Conservation (phyloP, 129 eudicot genomes). For the Tagetes erecta region DNA sequence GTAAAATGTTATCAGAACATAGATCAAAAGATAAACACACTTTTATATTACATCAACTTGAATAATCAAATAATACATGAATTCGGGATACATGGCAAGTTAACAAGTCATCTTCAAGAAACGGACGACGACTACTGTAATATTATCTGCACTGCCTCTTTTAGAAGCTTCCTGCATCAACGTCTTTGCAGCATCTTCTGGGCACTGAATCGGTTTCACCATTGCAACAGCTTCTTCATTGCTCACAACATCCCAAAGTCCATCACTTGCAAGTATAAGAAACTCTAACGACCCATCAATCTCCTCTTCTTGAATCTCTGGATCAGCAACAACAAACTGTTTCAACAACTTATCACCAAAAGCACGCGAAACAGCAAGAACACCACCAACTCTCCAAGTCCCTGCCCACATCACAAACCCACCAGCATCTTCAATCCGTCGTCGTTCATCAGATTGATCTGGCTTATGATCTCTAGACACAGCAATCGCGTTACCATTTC, state of each 20-base stretch:
- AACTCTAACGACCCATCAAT: conserved; percentile 82
- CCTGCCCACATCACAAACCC: conserved; percentile 99
- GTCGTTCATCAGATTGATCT: conserved; percentile 85
- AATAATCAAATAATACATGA: conserved; percentile 21
- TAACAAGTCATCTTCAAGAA: conserved; percentile 36
- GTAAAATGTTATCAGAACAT: not conserved
- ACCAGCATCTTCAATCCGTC: conserved; percentile 87
- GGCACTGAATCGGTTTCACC: conserved; percentile 63
- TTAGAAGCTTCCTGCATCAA: conserved; percentile 84
- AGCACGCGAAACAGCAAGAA: conserved; percentile 99
- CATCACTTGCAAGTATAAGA: conserved; percentile 92
- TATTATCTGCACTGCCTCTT: conserved; percentile 89
- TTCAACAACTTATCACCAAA: conserved; percentile 91
- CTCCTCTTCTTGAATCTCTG: conserved; percentile 85
- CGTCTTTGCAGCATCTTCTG: conserved; percentile 81
- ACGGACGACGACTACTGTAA: conserved; percentile 75
- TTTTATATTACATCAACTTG: not conserved
- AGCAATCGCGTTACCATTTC: conserved; percentile 80
- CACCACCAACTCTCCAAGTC: conserved; percentile 99
- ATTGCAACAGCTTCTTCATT: conserved; percentile 92
- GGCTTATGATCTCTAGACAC: conserved; percentile 97
- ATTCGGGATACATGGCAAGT: not conserved
- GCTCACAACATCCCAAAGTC: conserved; percentile 95
- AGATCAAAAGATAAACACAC: conserved; percentile 15
- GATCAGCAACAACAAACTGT: conserved; percentile 95